Evolutionary conservation across 1,284 basidiomycete genomes (phyloP), one percentile per base, ranked within the genome.

Genomic region (Boletus sp.): DNA sequence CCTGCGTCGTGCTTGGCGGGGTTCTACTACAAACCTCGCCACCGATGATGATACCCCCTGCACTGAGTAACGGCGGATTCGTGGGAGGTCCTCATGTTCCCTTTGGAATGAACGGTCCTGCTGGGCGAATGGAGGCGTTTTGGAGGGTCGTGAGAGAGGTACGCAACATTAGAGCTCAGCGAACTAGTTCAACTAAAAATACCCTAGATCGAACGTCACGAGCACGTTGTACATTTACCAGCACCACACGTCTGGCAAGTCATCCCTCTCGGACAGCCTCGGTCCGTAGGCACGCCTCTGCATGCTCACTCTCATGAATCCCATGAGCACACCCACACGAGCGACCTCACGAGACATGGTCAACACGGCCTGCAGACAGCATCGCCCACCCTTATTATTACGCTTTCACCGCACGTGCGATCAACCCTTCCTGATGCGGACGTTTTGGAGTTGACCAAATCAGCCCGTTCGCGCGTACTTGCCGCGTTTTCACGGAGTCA

Each of bases 11-110:
- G 0, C 89, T 95, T 30, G 94, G 92, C 4, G 86, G 89, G 13
- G 88, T 95, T 1, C 80, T 98, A 2, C 76, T 97, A 5, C 95
- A 97, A 73, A 97, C 95, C 0, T 86, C 94, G 0, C 95, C 95
- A 25, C 61, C 72, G 43, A 64, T 79, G 44, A 63, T 78, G 89
- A 25, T 53, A 19, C 6, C 60, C 1, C 56, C 43, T 21, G 62
- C 56, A 4, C 37, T 55, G 40, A 60, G 35, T 14, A 71, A 54
- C 25, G 57, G 65, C 9, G 67, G 63, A 11, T 30, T 63, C 1
- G 56, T 60, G 49, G 57, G 57, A 27, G 49, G 58, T 25, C 4
- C 11, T 10, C 58, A 59, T 37, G 14, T 52, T 23, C 48, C 62
- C 2, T 28, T 48, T 3, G 56, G 62, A 8, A 38, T 58, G 1